These are phyloP conservation scores for Penicillium sp. DNA, from an alignment of 2,329 filamentous ascomycete species.

Conservation along the genomic window DNA sequence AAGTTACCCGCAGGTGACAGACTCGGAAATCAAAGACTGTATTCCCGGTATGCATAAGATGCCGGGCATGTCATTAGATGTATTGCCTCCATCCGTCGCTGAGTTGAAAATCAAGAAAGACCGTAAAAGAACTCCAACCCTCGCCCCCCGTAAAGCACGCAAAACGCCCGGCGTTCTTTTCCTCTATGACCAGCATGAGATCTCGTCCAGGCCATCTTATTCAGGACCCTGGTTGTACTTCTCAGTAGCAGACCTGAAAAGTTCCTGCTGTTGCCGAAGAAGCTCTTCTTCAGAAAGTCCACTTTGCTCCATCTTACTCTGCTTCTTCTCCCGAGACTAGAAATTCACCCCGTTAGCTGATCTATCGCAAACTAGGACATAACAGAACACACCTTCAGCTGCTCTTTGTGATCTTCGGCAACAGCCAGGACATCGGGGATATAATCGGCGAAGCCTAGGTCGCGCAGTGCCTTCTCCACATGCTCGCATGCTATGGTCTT, in stretches of 20 bases:
- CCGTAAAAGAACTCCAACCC: constrained; percentile 17
- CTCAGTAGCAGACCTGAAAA: constrained; percentile 78
- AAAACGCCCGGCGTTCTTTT: constrained; percentile 27
- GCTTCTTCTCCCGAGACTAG: constrained; percentile 91
- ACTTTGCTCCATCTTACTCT: constrained; percentile 94
- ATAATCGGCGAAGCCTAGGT: constrained; percentile 90
- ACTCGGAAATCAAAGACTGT: background rate
- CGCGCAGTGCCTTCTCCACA: constrained; percentile 89
- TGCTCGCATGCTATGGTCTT: constrained; percentile 99
- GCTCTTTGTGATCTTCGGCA: constrained; percentile 87
- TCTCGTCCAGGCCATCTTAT: constrained; percentile 16
- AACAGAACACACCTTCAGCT: constrained; percentile 70
- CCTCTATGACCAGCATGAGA: constrained; percentile 36
- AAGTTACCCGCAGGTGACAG: background rate
- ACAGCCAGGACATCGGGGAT: constrained; percentile 83
- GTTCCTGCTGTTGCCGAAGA: constrained; percentile 81
- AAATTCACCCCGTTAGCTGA: constrained; percentile 15
- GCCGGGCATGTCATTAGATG: constrained; percentile 9
- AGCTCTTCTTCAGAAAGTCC: constrained; percentile 89
- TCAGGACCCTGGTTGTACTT: constrained; percentile 61
- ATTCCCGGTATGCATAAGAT: background rate
- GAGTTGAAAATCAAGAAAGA: constrained; percentile 7
- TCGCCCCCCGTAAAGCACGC: constrained; percentile 9
- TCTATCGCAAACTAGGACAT: background rate
- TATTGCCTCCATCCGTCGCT: constrained; percentile 2